Conservation (phyloP, 164 flowering plant genomes). For the Dillenia turbinata region DNA sequence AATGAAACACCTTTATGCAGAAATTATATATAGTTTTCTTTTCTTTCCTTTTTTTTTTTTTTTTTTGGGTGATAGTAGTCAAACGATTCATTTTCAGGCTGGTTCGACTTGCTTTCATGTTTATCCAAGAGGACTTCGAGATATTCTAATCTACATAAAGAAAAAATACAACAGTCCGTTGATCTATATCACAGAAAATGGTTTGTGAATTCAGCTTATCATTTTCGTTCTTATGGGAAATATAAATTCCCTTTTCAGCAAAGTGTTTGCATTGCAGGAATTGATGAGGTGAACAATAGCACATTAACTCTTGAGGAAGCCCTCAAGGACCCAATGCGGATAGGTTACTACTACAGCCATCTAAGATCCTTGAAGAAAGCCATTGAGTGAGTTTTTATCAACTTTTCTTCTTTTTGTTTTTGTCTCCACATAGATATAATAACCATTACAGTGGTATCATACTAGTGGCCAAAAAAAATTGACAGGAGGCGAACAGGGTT, state of each 20-base stretch:
- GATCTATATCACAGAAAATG: constrained; percentile 57
- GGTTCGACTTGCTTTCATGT: constrained; percentile 31
- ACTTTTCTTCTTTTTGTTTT: no score
- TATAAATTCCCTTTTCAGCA: not conserved
- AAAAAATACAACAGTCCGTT: constrained; percentile 33
- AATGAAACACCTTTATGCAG: not conserved
- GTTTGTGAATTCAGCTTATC: constrained; percentile 13
- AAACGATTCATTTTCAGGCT: constrained; percentile 21
- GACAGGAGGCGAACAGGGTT: no score
- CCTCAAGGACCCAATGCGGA: constrained; percentile 19
- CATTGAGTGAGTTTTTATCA: constrained; percentile 17
- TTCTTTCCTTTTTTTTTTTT: no score
- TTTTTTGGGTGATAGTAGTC: no score
- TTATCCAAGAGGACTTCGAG: constrained; percentile 41
- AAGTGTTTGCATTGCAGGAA: constrained; percentile 10
- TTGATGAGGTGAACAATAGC: constrained; percentile 10
- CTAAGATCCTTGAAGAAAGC: constrained; percentile 19
- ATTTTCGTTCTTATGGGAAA: no score
- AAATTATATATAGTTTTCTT: no score
- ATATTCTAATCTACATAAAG: constrained; percentile 33
- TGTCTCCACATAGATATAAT: no score
- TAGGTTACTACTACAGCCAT: constrained; percentile 23
- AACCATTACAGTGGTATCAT: no score
- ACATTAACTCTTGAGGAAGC: constrained; percentile 15
- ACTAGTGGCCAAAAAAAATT: no score